A percentile compares a stretch with the other conserved stretches of the same genome.
Conservation (phyloP, 139 green algal genomes). For the Coccomyxa sp. region DNA sequence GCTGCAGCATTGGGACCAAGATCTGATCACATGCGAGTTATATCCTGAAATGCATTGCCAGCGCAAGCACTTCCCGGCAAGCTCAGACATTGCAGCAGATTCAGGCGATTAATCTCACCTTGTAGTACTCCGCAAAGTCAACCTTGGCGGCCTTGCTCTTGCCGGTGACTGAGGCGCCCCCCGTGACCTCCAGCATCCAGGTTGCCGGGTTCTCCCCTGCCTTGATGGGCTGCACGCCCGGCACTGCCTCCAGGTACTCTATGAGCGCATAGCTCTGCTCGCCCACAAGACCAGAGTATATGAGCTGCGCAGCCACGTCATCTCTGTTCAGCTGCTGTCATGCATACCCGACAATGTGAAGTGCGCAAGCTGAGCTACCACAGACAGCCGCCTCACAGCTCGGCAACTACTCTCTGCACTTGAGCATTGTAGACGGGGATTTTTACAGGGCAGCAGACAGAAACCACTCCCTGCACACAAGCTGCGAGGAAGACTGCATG, state of each 20-base stretch:
- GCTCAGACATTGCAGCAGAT: neutral
- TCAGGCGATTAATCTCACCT: constrained; percentile 13
- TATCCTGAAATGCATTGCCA: no score
- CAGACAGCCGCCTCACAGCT: no score
- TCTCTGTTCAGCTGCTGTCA: neutral
- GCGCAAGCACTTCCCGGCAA: neutral
- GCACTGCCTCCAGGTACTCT: constrained; percentile 48
- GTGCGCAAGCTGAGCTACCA: no score
- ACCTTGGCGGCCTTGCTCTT: constrained; percentile 17
- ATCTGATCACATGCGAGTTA: no score
- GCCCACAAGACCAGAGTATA: constrained; percentile 84
- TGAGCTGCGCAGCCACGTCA: constrained; percentile 28
- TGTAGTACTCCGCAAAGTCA: constrained; percentile 43
- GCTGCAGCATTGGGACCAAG: no score
- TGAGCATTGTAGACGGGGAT: neutral
- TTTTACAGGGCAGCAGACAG: no score
- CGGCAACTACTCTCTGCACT: no score
- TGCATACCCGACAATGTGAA: no score
- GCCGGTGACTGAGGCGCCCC: constrained; percentile 30
- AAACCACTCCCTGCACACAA: neutral
- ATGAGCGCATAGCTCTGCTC: constrained; percentile 50
- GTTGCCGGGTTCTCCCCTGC: constrained; percentile 41
- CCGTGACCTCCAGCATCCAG: constrained; percentile 44
- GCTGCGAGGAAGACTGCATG: neutral
- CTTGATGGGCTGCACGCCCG: constrained; percentile 41